These are phyloP conservation scores for Camelina hispida DNA, from an alignment of 345 rosid genomes.

Conservation along the genomic window DNA sequence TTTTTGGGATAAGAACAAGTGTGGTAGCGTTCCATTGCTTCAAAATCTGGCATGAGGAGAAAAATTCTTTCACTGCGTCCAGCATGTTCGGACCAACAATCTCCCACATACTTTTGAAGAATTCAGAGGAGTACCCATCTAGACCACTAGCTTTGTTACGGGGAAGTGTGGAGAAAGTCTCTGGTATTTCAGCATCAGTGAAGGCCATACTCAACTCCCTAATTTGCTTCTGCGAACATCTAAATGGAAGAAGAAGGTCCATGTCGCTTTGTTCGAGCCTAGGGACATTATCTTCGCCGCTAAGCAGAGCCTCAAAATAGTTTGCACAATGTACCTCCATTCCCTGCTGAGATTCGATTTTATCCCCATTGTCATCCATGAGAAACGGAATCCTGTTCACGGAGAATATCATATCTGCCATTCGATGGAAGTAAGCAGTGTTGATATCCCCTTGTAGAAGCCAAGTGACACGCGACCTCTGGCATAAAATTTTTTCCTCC, in stretches of 20 bases:
- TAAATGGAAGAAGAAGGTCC: not conserved
- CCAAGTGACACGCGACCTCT: not conserved
- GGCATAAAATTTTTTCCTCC: not conserved
- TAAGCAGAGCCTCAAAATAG: not conserved
- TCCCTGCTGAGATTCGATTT: rapidly evolving
- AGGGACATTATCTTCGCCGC: too few relatives aligned
- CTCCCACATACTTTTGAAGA: not conserved
- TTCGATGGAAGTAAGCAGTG: not conserved
- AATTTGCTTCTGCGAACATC: not conserved
- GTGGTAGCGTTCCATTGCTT: too few relatives aligned
- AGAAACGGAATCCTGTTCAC: not conserved
- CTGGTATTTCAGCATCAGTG: not conserved
- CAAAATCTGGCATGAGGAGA: too few relatives aligned
- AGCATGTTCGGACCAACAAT: rapidly evolving
- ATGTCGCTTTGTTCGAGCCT: not conserved
- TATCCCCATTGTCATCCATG: not conserved
- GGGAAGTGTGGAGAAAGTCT: not conserved
- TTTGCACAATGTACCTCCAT: not conserved
- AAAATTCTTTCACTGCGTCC: too few relatives aligned
- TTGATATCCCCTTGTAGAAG: not conserved
- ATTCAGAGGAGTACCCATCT: not conserved
- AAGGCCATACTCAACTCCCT: not conserved
- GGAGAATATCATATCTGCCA: not conserved
- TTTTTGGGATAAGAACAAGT: too few relatives aligned
- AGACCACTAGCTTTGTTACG: not conserved